Conservation (phyloP, 768 basidiomycete genomes). For the Tylopilus cervinicoccineus region DNA sequence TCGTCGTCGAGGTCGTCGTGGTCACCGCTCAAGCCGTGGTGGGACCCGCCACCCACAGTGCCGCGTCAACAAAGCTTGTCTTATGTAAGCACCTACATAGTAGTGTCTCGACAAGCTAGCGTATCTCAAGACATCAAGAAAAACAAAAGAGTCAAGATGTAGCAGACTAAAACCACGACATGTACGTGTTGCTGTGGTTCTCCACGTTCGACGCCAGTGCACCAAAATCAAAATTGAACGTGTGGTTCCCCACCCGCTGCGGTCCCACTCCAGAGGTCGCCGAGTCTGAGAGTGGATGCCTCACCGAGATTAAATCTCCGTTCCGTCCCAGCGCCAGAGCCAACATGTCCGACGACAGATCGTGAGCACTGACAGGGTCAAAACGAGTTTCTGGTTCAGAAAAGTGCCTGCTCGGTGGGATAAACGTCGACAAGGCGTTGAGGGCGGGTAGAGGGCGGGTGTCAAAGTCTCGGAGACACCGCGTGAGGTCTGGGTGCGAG, state of each 20-base stretch:
- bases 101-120: no score
- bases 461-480: slow-evolving; percentile 25
- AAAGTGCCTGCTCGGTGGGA: slow-evolving; percentile 10
- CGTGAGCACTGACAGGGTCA: slow-evolving; percentile 20
- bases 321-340: slow-evolving; percentile 28
- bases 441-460: slow-evolving; percentile 15
- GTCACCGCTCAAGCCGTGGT: slow-evolving; percentile 12
- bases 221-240: slow-evolving; percentile 61
- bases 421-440: slow-evolving; percentile 24
- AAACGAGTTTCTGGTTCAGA: slow-evolving; percentile 18
- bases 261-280: slow-evolving; percentile 20
- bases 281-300: slow-evolving; percentile 17
- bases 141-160: slow-evolving; percentile 12
- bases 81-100: slow-evolving; percentile 25
- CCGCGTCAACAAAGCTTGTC: slow-evolving; percentile 17
- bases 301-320: slow-evolving; percentile 23
- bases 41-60: slow-evolving; percentile 11
- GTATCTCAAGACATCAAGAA: slow-evolving; percentile 22
- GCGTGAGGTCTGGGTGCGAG: slow-evolving; percentile 23
- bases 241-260: slow-evolving; percentile 47
- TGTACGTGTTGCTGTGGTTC: slow-evolving; percentile 53
- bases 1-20: slow-evolving; percentile 17
- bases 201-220: slow-evolving; percentile 52
- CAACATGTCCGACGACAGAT: slow-evolving; percentile 32
- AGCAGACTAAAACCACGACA: slow-evolving; percentile 58